A percentile compares a stretch with the other conserved stretches of the same genome.
These are phyloP conservation scores for Oryza punctata DNA, from an alignment of 176 grass and related monocot genomes.

Conservation along the genomic window DNA sequence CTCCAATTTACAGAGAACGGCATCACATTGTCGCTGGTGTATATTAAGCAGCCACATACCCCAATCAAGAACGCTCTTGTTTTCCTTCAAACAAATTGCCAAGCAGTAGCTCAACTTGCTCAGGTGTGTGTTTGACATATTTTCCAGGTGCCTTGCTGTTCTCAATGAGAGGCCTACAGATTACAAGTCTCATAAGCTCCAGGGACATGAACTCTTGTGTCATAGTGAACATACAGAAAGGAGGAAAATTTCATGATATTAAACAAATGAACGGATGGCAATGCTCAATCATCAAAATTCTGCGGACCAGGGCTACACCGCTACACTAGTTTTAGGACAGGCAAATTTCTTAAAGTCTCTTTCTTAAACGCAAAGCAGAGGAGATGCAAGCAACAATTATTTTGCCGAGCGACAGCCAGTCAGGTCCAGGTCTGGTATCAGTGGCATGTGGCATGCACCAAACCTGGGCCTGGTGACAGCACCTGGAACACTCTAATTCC, in stretches of 20 bases:
- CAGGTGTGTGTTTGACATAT: slow-evolving; percentile 77
- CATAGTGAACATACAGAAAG: background rate
- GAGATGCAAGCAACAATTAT: background rate
- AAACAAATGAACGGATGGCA: background rate
- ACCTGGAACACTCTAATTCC: background rate
- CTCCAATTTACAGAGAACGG: background rate
- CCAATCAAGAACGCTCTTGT: slow-evolving; percentile 45
- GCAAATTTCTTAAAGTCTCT: background rate
- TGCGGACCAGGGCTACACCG: background rate
- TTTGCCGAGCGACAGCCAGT: background rate
- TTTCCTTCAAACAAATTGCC: slow-evolving; percentile 91
- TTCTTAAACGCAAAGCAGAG: background rate
- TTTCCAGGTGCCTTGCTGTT: slow-evolving; percentile 75
- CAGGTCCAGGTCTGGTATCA: background rate
- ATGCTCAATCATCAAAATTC: background rate
- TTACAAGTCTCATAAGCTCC: slow-evolving; percentile 2
- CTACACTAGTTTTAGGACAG: background rate
- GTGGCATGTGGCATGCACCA: background rate
- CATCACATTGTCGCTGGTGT: background rate
- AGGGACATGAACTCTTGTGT: background rate
- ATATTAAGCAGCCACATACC: background rate
- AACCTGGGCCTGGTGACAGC: background rate
- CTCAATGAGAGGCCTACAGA: slow-evolving; percentile 76
- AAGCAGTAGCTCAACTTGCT: slow-evolving; percentile 76
- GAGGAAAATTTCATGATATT: background rate